Conservation (phyloP, 495 filamentous ascomycete species). For the Lasiosphaeria miniovina region DNA sequence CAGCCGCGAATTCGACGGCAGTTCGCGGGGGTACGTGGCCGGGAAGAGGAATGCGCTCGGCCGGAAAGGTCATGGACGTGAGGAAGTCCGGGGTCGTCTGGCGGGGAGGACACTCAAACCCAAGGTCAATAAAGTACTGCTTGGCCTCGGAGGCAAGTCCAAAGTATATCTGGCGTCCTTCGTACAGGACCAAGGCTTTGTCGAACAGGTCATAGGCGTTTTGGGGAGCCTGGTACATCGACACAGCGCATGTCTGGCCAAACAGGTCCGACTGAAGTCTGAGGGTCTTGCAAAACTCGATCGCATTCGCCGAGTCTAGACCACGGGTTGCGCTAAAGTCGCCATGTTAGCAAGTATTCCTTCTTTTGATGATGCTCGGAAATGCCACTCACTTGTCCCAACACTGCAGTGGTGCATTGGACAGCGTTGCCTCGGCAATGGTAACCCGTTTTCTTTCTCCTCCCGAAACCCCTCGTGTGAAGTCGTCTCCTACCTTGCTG, state of each 20-base stretch:
- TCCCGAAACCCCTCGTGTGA: slow-evolving; percentile 73
- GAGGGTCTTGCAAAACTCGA: slow-evolving; percentile 73
- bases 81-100: slow-evolving; percentile 78
- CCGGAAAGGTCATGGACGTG: slow-evolving; percentile 71
- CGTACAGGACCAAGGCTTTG: slow-evolving; percentile 74
- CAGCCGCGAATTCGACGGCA: slow-evolving; percentile 69
- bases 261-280: slow-evolving; percentile 63
- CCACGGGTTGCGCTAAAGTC: slow-evolving; percentile 60
- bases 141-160: slow-evolving; percentile 60
- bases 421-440: slow-evolving; percentile 70
- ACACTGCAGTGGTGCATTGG: slow-evolving; percentile 66
- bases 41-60: slow-evolving; percentile 58
- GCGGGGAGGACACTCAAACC: slow-evolving; percentile 68
- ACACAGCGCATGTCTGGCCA: slow-evolving; percentile 64
- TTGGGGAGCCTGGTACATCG: slow-evolving; percentile 82
- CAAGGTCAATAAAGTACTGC: slow-evolving; percentile 69
- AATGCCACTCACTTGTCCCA: slow-evolving; percentile 61
- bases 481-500: slow-evolving; percentile 76
- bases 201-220: slow-evolving; percentile 75
- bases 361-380: neutral
- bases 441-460: slow-evolving; percentile 82
- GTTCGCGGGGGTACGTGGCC: slow-evolving; percentile 68
- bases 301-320: slow-evolving; percentile 73
- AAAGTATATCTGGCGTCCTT: slow-evolving; percentile 82
- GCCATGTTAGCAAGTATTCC: neutral